These are phyloP conservation scores for Tympanopsis confertula DNA, from an alignment of 2,329 filamentous ascomycete species.

Conservation along the genomic window DNA sequence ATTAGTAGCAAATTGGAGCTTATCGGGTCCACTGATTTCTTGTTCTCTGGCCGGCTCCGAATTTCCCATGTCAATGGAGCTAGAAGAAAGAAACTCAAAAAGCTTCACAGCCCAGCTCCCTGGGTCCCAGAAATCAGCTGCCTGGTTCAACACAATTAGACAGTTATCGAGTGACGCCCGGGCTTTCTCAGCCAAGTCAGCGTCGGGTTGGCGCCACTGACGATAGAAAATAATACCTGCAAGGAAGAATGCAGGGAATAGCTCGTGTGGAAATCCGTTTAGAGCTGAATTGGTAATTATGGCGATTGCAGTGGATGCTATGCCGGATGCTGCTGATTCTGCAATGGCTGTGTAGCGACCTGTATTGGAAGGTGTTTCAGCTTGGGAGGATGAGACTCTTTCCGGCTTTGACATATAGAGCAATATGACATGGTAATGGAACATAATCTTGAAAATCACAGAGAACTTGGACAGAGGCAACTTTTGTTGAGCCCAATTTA, in stretches of 20 bases:
- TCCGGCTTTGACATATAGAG: constrained; percentile 1
- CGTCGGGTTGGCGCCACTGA: constrained; percentile 1
- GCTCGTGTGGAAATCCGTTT: constrained; percentile 2
- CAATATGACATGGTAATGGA: constrained; percentile 3
- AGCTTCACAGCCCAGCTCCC: constrained; percentile 3
- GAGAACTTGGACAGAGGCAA: constrained; percentile 1
- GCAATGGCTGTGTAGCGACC: not conserved
- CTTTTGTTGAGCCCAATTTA: not conserved
- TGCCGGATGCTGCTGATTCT: constrained; percentile 2
- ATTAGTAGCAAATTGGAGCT: too few relatives aligned
- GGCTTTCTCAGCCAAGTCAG: not conserved
- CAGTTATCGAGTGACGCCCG: constrained; percentile 3
- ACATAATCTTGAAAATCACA: constrained; percentile 1
- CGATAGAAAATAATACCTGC: constrained; percentile 3
- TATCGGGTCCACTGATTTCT: too few relatives aligned
- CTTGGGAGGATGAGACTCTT: not conserved
- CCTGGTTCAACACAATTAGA: constrained; percentile 3
- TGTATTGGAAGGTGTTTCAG: not conserved
- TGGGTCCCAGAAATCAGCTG: constrained; percentile 2
- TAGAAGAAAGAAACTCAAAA: constrained; percentile 3
- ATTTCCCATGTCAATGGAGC: too few relatives aligned
- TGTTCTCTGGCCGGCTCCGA: too few relatives aligned
- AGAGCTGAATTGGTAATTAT: constrained; percentile 2
- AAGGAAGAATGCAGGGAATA: constrained; percentile 4
- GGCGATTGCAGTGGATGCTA: constrained; percentile 2